Evolutionary conservation across 495 filamentous ascomycete species (phyloP), one percentile per base, ranked within the genome.

Genomic region (Aspergillus incahuasiensis): DNA sequence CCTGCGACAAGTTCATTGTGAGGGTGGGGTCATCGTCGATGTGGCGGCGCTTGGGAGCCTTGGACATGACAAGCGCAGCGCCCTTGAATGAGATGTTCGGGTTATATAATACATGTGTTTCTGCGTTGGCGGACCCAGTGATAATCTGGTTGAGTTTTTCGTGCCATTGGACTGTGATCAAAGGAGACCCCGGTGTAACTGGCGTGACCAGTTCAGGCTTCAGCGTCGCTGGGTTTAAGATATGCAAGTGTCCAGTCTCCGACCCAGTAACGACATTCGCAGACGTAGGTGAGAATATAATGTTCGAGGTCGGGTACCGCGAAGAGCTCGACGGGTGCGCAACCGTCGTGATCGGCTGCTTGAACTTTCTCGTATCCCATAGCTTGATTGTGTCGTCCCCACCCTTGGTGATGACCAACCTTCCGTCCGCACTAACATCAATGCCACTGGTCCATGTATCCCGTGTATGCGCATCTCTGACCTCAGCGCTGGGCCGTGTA

Each of bases 331-430:
- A 94, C 5, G 83, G 73, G 68, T 94, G 88, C 2, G 86, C 69
- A n/a, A 89, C 82, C 2, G 84, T 87, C 30, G 83, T 88, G 16
- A 98, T 78, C 6, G 94, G 91, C 21, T 83, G 74, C 68, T 94
- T 97, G 77, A 98, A 94, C 65, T 97, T 98, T 46, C 94, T 84
- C 4, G 87, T 97, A 71, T 98, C 94, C 94, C 94, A 98, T 6
- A 97, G 80, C 74, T 87, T 88, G 59, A 90, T 87, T 0, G 80
- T 91, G 70, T 95, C 84, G 71, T 97, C 91, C 28, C 92, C 92
- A 28, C 94, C 94, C 61, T 90, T 78, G 7, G 90, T 96, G 13
- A 96, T 85, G 0, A 97, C 83, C 65, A 95, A 85, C 39, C 94
- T 79, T 5, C 94, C 94, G 69, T 98, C 94, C 1, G 84, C 70